These are phyloP conservation scores for Nyssa sinensis DNA, from an alignment of 148 eudicot species.

Conservation along the genomic window DNA sequence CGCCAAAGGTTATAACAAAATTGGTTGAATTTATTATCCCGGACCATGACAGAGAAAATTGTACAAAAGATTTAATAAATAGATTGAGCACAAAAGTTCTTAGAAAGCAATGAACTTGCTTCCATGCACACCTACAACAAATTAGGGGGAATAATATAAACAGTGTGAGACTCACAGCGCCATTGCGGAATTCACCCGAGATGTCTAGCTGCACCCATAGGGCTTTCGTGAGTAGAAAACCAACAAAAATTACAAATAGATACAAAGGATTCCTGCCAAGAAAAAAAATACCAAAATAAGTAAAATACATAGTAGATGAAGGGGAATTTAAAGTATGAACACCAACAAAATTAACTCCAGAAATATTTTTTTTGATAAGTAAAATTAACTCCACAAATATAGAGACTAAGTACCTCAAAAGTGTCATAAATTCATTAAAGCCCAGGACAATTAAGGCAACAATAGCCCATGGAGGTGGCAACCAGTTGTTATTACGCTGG, in stretches of 20 bases:
- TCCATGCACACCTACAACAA: neutral
- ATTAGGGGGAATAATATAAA: neutral
- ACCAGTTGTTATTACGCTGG: slow-evolving; percentile 88
- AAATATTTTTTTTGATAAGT: too few species aligned
- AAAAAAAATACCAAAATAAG: slow-evolving; percentile 4
- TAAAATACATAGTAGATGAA: neutral
- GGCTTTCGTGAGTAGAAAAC: slow-evolving; percentile 71
- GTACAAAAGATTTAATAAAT: neutral
- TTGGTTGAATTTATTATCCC: neutral
- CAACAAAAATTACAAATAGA: slow-evolving; percentile 73
- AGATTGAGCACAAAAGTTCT: neutral
- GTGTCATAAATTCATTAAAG: slow-evolving; percentile 97
- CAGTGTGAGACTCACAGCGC: slow-evolving; percentile 60
- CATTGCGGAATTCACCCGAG: slow-evolving; percentile 77
- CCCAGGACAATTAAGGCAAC: slow-evolving; percentile 78
- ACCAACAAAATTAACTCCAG: neutral
- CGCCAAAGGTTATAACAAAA: neutral
- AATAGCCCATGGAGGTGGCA: slow-evolving; percentile 99
- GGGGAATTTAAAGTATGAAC: neutral
- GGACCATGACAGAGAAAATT: neutral
- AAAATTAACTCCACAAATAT: neutral
- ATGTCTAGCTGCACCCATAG: slow-evolving; percentile 96
- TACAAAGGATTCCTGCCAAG: slow-evolving; percentile 87
- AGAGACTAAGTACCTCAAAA: slow-evolving; percentile 58
- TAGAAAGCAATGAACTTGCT: neutral